Percentiles rank a stretch among this genome's conserved stretches.
Conservation (phyloP, 2,329 filamentous ascomycete genomes). For the Sporothrix phasma region DNA sequence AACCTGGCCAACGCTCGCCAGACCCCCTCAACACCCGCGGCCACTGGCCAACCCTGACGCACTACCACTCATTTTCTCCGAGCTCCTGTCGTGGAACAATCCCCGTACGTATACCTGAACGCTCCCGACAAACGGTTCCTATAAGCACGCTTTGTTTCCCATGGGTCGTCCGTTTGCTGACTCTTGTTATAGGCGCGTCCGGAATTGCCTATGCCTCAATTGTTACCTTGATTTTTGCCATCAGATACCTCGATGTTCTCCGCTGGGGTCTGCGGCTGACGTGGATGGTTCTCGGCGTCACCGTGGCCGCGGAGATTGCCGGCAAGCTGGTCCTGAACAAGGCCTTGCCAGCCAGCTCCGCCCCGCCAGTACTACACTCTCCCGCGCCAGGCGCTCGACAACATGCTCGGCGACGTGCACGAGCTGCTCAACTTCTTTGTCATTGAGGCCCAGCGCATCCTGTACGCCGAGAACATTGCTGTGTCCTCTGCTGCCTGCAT, state of each 20-base stretch:
- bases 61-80: slow-evolving; percentile 64
- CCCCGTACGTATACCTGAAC: slow-evolving; percentile 45
- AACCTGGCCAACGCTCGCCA: slow-evolving; percentile 48
- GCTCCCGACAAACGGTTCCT: no score
- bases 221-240: slow-evolving; percentile 50
- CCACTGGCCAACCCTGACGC: slow-evolving; percentile 53
- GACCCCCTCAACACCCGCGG: slow-evolving; percentile 40
- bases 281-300: slow-evolving; percentile 51
- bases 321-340: slow-evolving; percentile 53
- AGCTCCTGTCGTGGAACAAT: slow-evolving; percentile 60
- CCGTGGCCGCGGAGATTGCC: slow-evolving; percentile 49
- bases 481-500: slow-evolving; percentile 49
- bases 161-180: background rate
- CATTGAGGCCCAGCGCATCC: slow-evolving; percentile 57
- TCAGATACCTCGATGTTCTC: slow-evolving; percentile 55
- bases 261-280: slow-evolving; percentile 57
- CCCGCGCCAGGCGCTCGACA: slow-evolving; percentile 51
- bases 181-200: slow-evolving; percentile 44
- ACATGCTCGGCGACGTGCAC: slow-evolving; percentile 52
- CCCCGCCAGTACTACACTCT: slow-evolving; percentile 58
- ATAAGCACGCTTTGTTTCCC: no score
- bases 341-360: slow-evolving; percentile 54
- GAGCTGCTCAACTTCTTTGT: slow-evolving; percentile 64
- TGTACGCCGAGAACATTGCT: slow-evolving; percentile 57
- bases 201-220: slow-evolving; percentile 52